Percentiles rank a stretch among this genome's conserved stretches.
Conservation (phyloP, 2,329 filamentous ascomycete genomes). For the Trichoderma afroharzianum region DNA sequence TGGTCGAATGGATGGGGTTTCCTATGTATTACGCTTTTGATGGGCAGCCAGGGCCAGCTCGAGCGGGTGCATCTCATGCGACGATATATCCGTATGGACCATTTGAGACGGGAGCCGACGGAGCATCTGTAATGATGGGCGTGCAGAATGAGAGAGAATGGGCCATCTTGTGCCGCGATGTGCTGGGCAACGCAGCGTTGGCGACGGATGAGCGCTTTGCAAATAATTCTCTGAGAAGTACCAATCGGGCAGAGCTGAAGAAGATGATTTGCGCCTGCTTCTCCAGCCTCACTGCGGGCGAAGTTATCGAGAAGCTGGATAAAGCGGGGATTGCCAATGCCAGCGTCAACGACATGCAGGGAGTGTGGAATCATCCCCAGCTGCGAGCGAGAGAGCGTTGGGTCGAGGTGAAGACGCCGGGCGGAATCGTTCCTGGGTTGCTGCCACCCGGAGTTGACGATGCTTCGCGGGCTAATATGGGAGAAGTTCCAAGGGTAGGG, state of each 20-base stretch:
- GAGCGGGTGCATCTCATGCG: slow-evolving; percentile 50
- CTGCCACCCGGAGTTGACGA: slow-evolving; percentile 44
- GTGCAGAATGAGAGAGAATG: slow-evolving; percentile 58
- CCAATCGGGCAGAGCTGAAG: slow-evolving; percentile 46
- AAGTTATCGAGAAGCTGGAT: slow-evolving; percentile 43
- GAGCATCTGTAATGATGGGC: slow-evolving; percentile 51
- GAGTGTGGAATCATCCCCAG: slow-evolving; percentile 52
- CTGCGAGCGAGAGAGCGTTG: slow-evolving; percentile 48
- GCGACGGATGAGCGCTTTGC: slow-evolving; percentile 44
- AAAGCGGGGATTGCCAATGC: slow-evolving; percentile 51
- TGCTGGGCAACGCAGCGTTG: slow-evolving; percentile 41
- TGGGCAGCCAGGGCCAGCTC: slow-evolving; percentile 39
- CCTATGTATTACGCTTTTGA: slow-evolving; percentile 52
- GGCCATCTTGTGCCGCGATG: slow-evolving; percentile 44
- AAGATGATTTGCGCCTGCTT: slow-evolving; percentile 44
- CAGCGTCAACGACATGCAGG: slow-evolving; percentile 52
- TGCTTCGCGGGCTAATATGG: slow-evolving; percentile 34
- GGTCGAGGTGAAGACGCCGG: slow-evolving; percentile 47
- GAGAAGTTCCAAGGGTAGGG: slow-evolving; percentile 45
- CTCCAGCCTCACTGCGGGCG: slow-evolving; percentile 33
- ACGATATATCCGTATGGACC: slow-evolving; percentile 56
- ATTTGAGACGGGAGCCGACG: slow-evolving; percentile 44
- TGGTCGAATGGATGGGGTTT: slow-evolving; percentile 58
- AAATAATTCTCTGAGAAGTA: slow-evolving; percentile 42
- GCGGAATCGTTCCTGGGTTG: slow-evolving; percentile 45